Conservation (phyloP, 768 basidiomycete species). For the Strobilomyces confusus region DNA sequence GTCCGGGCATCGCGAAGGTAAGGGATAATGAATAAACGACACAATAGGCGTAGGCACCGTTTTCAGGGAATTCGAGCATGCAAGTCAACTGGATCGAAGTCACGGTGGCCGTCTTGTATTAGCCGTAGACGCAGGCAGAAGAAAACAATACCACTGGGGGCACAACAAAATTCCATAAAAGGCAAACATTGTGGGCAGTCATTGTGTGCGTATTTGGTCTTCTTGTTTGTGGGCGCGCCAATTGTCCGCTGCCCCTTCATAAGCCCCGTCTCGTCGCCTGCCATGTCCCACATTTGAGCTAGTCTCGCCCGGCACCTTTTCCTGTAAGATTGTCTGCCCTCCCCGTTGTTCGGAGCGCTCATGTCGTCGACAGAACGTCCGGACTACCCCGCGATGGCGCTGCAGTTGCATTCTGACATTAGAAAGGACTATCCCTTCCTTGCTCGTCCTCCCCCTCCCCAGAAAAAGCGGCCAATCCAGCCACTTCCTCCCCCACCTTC, state of each 20-base stretch:
- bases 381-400: constrained; percentile 9
- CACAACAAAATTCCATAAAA: constrained; percentile 17
- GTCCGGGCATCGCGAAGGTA: constrained; percentile 5
- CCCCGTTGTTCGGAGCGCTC: constrained; percentile 4
- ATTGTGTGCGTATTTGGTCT: not conserved
- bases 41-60: too few species aligned
- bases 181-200: constrained; percentile 23
- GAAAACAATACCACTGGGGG: too few species aligned
- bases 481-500: constrained; percentile 28
- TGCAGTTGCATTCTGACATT: constrained; percentile 4
- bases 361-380: not conserved
- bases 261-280: constrained; percentile 5
- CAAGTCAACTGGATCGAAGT: too few species aligned
- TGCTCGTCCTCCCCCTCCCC: constrained; percentile 38
- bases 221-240: constrained; percentile 2
- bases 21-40: not conserved
- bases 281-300: not conserved
- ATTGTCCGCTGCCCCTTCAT: constrained; percentile 24
- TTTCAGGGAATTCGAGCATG: not conserved
- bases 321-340: constrained; percentile 2
- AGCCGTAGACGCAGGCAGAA: too few species aligned
- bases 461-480: constrained; percentile 33
- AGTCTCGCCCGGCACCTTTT: not conserved
- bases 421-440: constrained; percentile 39
- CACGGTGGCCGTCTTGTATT: too few species aligned